Evolutionary conservation across 768 basidiomycete genomes (phyloP), one percentile per base, ranked within the genome.

Genomic region (Mrakia blollopis): DNA sequence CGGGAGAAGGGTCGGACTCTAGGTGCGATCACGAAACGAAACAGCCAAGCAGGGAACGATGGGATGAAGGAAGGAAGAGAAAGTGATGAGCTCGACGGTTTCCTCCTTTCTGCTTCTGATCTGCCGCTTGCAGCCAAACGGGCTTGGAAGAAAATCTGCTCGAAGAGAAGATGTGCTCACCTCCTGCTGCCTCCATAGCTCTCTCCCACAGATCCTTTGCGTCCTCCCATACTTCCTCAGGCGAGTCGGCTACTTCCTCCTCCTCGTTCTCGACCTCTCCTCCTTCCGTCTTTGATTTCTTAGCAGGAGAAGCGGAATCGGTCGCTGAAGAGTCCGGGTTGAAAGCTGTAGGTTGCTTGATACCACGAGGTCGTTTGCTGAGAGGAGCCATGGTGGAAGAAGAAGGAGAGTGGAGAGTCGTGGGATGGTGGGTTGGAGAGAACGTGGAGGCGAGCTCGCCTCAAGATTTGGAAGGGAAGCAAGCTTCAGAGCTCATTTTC

Each of bases 161-260:
- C 54, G 41, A 21, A 69, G 41, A 50, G 2, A n/a, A 37, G 39
- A 57, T n/a, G 52, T 30, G 13, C 32, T 68, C 13, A 68, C 65
- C 65, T 68, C 65, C 65, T 6, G 65, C 65, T 13, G 52, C 75
- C 21, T 76, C 68, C 37, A 76, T 69, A 6, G 75, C 75, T 7
- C 69, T 71, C 67, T 76, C 75, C 75, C 75, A 76, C 0, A 76
- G 67, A 52, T 76, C 75, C 39, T 70, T 71, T 21, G 68, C 52
- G 54, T 76, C 75, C 28, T 67, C 75, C 75, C 75, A 76, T 1
- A 68, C 60, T 41, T 76, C 68, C 32, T 30, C 68, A 13, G 65
- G 65, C 7, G 37, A 39, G 39, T 68, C 65, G 35, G 65, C 65
- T 8, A 21, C 35, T 23, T 68, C 65, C 35, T 68, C 65, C 25